phyloP scores from a whole-genome alignment of 768 basidiomycete genomes.

The Ramaria rubella region DNA sequence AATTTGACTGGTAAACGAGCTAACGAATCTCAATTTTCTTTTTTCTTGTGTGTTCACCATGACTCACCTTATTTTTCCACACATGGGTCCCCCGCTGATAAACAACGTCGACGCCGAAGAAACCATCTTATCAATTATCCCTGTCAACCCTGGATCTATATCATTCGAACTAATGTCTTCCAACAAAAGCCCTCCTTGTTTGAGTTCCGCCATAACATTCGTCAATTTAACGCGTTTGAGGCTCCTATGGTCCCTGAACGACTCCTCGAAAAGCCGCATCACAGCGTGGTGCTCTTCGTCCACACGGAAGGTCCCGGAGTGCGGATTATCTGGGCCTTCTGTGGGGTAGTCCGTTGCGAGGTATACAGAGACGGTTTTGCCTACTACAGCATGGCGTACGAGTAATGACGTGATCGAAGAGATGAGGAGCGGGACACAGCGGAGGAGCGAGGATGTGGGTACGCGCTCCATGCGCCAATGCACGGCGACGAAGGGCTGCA shows the following conservation, averaged over 20 bases:
- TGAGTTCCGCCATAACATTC: not conserved
- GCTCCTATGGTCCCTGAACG: slow-evolving; percentile 31
- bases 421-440: slow-evolving; percentile 47
- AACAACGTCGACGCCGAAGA: slow-evolving; percentile 44
- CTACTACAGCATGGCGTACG: slow-evolving; percentile 21
- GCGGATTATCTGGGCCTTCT: slow-evolving; percentile 17
- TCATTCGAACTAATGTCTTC: not conserved
- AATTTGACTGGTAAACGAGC: slow-evolving; percentile 51
- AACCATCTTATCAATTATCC: slow-evolving; percentile 53
- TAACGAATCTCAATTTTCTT: slow-evolving; percentile 17
- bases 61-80: slow-evolving; percentile 42
- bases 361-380: slow-evolving; percentile 39
- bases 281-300: slow-evolving; percentile 40
- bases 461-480: slow-evolving; percentile 57
- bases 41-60: slow-evolving; percentile 14
- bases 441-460: slow-evolving; percentile 32
- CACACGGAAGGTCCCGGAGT: slow-evolving; percentile 18
- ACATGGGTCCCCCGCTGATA: slow-evolving; percentile 41
- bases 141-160: slow-evolving; percentile 43
- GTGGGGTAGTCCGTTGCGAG: slow-evolving; percentile 51
- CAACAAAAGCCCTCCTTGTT: not conserved
- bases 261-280: slow-evolving; percentile 34
- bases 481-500: slow-evolving; percentile 40
- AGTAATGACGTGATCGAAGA: slow-evolving; percentile 30
- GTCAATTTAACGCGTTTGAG: slow-evolving; percentile 37